Conservation (phyloP, 768 basidiomycete genomes). For the Epithele typhae region DNA sequence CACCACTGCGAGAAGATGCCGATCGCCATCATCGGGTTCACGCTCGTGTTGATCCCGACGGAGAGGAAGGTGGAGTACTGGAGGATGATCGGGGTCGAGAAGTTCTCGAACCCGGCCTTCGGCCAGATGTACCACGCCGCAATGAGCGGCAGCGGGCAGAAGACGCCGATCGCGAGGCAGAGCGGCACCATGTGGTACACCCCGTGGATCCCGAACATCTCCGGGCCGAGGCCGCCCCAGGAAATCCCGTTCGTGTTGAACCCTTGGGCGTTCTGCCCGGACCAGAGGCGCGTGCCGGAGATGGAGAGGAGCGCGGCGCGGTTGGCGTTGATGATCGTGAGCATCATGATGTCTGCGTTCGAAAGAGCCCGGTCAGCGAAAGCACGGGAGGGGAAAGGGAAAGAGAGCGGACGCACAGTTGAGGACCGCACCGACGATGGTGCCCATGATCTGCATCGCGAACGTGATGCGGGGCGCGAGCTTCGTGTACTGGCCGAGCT, state of each 20-base stretch:
- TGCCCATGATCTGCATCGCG: conserved; percentile 36
- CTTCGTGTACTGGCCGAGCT: conserved; percentile 53
- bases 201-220: conserved; percentile 15
- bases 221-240: conserved; percentile 48
- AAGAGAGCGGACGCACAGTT: conserved; percentile 27
- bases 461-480: conserved; percentile 61
- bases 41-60: conserved; percentile 54
- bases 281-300: conserved; percentile 47
- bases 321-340: conserved; percentile 25
- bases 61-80: conserved; percentile 41
- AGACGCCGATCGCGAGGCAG: conserved; percentile 49
- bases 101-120: conserved; percentile 40
- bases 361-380: neutral
- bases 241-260: conserved; percentile 50
- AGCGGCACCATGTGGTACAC: conserved; percentile 15
- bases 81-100: conserved; percentile 44
- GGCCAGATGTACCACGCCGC: conserved; percentile 42
- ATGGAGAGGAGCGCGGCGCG: conserved; percentile 40
- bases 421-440: conserved; percentile 47
- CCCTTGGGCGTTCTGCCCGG: conserved; percentile 46
- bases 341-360: conserved; percentile 25
- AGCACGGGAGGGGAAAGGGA: neutral
- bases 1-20: conserved; percentile 46
- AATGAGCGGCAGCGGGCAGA: conserved; percentile 52
- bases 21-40: conserved; percentile 40